phyloP scores from a whole-genome alignment of 2,329 filamentous ascomycete genomes.

The Didymella segeticola region DNA sequence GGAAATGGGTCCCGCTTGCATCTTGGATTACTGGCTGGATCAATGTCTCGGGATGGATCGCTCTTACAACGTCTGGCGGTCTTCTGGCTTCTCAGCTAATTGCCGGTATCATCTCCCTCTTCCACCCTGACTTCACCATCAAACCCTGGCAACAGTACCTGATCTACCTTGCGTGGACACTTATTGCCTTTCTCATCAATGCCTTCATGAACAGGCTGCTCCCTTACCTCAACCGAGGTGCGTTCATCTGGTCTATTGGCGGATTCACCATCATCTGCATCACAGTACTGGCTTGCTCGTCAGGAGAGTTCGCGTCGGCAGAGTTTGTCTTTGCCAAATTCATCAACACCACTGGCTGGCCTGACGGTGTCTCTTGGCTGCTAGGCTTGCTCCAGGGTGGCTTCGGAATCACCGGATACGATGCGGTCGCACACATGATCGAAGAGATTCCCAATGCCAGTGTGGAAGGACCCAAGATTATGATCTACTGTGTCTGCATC shows the following conservation, averaged over 20 bases:
- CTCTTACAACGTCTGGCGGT: constrained; percentile 70
- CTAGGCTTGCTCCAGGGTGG: constrained; percentile 61
- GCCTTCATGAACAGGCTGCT: constrained; percentile 68
- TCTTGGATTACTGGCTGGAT: constrained; percentile 78
- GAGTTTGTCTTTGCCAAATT: constrained; percentile 72
- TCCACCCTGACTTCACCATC: constrained; percentile 63
- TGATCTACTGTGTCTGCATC: constrained; percentile 69
- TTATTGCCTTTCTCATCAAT: constrained; percentile 69
- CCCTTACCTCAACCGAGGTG: constrained; percentile 70
- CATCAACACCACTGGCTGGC: constrained; percentile 73
- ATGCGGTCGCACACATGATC: constrained; percentile 62
- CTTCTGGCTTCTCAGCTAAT: constrained; percentile 72
- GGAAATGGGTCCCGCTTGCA: constrained; percentile 65
- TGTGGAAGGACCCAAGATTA: constrained; percentile 68
- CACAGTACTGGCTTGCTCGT: constrained; percentile 69
- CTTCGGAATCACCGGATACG: constrained; percentile 62
- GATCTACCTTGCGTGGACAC: constrained; percentile 71
- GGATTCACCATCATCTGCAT: constrained; percentile 76
- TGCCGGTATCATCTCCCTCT: constrained; percentile 68
- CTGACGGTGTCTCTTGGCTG: constrained; percentile 67
- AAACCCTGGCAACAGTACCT: constrained; percentile 76
- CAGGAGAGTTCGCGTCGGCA: constrained; percentile 69
- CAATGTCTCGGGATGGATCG: constrained; percentile 74
- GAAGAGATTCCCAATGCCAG: constrained; percentile 66
- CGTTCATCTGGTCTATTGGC: constrained; percentile 73